Evolutionary conservation across 2,329 filamentous ascomycete genomes (phyloP).

Genomic region (Beauveria bassiana): DNA sequence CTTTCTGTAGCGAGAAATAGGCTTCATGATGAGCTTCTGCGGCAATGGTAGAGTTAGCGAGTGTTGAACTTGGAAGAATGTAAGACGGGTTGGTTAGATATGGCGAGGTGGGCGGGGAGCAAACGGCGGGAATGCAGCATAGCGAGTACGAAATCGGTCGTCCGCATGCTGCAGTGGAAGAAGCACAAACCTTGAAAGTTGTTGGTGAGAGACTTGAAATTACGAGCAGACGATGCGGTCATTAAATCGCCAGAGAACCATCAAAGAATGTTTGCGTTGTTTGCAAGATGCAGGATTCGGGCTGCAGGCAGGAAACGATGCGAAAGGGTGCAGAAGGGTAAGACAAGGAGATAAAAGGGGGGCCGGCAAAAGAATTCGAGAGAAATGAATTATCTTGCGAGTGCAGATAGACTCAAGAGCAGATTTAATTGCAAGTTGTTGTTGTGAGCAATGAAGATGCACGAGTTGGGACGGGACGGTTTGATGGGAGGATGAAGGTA

Average conservation of each 20-base stretch:
- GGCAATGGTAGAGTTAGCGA: background rate
- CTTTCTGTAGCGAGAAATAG: background rate
- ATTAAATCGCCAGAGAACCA: slow-evolving; percentile 2
- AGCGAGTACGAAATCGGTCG: background rate
- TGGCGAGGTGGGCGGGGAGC: background rate
- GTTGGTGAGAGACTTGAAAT: background rate
- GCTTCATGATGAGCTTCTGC: background rate
- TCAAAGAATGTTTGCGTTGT: slow-evolving; percentile 5
- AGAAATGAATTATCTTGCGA: background rate
- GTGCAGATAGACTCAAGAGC: background rate
- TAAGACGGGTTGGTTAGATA: background rate
- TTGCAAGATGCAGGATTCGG: background rate
- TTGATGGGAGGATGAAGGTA: background rate
- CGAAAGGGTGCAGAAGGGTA: background rate
- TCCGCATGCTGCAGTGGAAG: background rate
- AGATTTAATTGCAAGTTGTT: background rate
- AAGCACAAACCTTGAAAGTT: background rate
- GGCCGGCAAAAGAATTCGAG: background rate
- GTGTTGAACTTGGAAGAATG: background rate
- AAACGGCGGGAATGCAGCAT: background rate
- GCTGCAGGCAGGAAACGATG: background rate
- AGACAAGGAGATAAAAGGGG: background rate
- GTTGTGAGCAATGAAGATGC: slow-evolving; percentile 4
- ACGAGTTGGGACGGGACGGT: background rate
- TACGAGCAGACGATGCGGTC: background rate